A percentile compares a stretch with the other conserved stretches of the same genome.
phyloP scores from a whole-genome alignment of 345 rosid genomes.

The Nasturtium officinale region DNA sequence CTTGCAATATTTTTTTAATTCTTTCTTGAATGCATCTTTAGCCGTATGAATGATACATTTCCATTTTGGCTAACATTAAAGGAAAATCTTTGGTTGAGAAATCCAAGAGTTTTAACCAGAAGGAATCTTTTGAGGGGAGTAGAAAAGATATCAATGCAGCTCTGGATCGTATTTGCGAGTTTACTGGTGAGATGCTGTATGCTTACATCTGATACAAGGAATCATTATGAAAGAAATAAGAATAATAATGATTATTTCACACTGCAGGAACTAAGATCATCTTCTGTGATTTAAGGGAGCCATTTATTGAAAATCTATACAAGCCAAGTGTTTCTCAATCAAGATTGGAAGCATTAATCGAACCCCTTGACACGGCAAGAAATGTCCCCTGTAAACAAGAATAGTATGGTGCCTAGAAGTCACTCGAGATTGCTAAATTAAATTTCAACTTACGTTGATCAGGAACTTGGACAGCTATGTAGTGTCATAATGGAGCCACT shows the following conservation, averaged over 20 bases:
- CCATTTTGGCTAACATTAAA: constrained; percentile 30
- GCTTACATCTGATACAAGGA: not conserved
- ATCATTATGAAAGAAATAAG: not conserved
- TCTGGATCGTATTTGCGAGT: constrained; percentile 82
- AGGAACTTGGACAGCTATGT: constrained; percentile 91
- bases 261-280: constrained; percentile 87
- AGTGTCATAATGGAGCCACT: constrained; percentile 78
- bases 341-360: constrained; percentile 80
- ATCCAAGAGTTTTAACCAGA: constrained; percentile 67
- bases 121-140: constrained; percentile 84
- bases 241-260: constrained; percentile 27
- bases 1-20: not conserved
- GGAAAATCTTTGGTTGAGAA: constrained; percentile 69
- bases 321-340: constrained; percentile 75
- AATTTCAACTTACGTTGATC: constrained; percentile 33
- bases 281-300: constrained; percentile 89
- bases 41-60: constrained; percentile 10
- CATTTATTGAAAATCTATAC: constrained; percentile 79
- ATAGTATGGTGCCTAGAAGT: constrained; percentile 22
- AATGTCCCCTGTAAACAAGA: constrained; percentile 20
- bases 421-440: constrained; percentile 26
- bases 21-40: not conserved
- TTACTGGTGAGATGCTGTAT: constrained; percentile 60
- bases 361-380: constrained; percentile 79
- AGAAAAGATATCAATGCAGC: constrained; percentile 87